These are phyloP conservation scores for Paxillus rubicundulus DNA, from an alignment of 768 basidiomycete genomes.

Conservation along the genomic window DNA sequence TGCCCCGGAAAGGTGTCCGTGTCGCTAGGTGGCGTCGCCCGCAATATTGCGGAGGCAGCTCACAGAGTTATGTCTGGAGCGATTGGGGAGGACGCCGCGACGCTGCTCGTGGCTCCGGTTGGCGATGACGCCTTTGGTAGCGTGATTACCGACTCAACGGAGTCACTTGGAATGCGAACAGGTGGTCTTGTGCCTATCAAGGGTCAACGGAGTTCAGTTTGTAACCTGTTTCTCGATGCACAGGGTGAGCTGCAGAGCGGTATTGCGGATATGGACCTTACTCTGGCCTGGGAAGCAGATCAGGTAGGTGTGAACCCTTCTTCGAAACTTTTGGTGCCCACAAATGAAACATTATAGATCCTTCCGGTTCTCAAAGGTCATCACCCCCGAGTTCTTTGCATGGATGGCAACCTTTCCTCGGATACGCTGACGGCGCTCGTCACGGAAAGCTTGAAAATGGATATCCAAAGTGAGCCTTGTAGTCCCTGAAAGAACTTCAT, in stretches of 20 bases:
- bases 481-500: background rate
- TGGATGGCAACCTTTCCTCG: conserved; percentile 75
- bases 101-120: conserved; percentile 71
- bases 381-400: conserved; percentile 56
- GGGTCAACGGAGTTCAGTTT: conserved; percentile 66
- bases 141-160: conserved; percentile 57
- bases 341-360: conserved; percentile 40
- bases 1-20: conserved; percentile 73
- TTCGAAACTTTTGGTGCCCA: background rate
- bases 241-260: conserved; percentile 76
- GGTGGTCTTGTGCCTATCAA: conserved; percentile 64
- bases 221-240: conserved; percentile 79
- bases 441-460: conserved; percentile 43
- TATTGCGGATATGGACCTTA: conserved; percentile 87
- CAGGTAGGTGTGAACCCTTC: conserved; percentile 33
- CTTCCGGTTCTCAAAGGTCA: conserved; percentile 46
- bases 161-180: conserved; percentile 67
- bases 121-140: conserved; percentile 77
- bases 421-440: conserved; percentile 52
- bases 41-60: conserved; percentile 93
- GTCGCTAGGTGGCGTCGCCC: conserved; percentile 84
- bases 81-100: conserved; percentile 28
- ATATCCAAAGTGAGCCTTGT: conserved; percentile 51
- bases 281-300: conserved; percentile 45
- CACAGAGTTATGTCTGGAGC: conserved; percentile 53